Percentiles rank a stretch among this genome's conserved stretches.
Conservation (phyloP, 2,329 filamentous ascomycete genomes). For the Ophiobolus disseminans region DNA sequence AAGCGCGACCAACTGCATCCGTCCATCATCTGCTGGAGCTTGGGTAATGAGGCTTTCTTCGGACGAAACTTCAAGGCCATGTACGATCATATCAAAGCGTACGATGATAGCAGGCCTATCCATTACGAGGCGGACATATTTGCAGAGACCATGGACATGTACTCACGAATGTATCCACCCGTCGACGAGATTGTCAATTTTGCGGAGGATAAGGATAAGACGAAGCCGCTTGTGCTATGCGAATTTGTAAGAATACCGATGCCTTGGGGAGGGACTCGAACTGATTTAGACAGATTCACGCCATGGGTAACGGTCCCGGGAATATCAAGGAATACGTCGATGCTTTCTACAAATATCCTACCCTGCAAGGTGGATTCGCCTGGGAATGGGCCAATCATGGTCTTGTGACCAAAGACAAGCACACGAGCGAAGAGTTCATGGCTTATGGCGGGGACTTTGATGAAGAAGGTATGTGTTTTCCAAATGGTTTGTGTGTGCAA, state of each 20-base stretch:
- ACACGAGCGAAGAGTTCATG: conserved; percentile 49
- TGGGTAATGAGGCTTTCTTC: conserved; percentile 78
- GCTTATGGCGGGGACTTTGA: conserved; percentile 55
- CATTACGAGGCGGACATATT: conserved; percentile 72
- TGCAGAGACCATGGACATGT: conserved; percentile 69
- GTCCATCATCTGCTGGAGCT: conserved; percentile 74
- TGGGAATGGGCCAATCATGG: conserved; percentile 59
- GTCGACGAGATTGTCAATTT: conserved; percentile 61
- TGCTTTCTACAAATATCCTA: conserved; percentile 65
- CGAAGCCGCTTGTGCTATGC: conserved; percentile 65
- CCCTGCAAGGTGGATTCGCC: conserved; percentile 67
- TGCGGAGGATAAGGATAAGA: conserved; percentile 49
- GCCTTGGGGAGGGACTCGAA: neutral
- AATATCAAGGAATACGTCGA: conserved; percentile 72
- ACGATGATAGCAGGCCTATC: conserved; percentile 66
- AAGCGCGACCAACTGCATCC: conserved; percentile 74
- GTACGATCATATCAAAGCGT: conserved; percentile 66
- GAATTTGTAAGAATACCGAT: conserved; percentile 53
- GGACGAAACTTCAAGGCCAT: conserved; percentile 72
- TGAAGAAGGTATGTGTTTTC: too few species aligned
- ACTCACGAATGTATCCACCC: conserved; percentile 70
- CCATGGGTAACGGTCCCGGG: conserved; percentile 79
- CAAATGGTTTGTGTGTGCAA: too few species aligned
- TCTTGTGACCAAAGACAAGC: conserved; percentile 49
- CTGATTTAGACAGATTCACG: conserved; percentile 51